phyloP scores from a whole-genome alignment of 306 rosid species.

The Potentilla sterilis region DNA sequence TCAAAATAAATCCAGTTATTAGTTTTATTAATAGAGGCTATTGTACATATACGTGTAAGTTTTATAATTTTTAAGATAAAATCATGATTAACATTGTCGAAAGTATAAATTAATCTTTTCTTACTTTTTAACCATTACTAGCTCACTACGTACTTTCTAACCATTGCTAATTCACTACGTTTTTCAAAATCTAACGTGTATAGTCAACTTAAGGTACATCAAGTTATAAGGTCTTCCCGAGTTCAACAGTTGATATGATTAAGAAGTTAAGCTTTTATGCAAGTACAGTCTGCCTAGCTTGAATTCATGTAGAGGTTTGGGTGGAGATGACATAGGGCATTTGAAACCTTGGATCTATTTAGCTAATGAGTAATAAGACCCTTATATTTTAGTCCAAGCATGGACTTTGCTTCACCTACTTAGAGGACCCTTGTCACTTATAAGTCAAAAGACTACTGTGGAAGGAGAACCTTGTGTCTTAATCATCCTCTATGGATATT shows the following conservation, averaged over 20 bases:
- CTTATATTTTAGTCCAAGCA: constrained; percentile 12
- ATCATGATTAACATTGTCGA: too few relatives aligned
- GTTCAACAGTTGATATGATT: constrained; percentile 7
- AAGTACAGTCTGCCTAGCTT: background rate
- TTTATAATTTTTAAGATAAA: too few relatives aligned
- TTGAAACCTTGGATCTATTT: background rate
- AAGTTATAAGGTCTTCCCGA: background rate
- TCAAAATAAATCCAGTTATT: background rate
- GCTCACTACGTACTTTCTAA: background rate
- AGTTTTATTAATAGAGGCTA: background rate
- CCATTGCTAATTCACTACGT: too few relatives aligned
- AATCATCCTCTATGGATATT: constrained; percentile 3
- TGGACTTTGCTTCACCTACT: constrained; percentile 13
- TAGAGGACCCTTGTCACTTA: constrained; percentile 18
- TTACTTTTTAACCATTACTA: too few relatives aligned
- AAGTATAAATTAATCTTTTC: too few relatives aligned
- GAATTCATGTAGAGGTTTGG: constrained; percentile 7
- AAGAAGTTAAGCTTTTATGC: background rate
- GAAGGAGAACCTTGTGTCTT: constrained; percentile 10
- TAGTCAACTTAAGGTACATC: constrained; percentile 11
- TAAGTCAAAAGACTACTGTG: constrained; percentile 9
- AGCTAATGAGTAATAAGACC: background rate
- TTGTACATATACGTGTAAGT: too few relatives aligned
- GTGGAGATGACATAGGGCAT: constrained; percentile 15
- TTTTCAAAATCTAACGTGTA: background rate